Evolutionary conservation across 1,284 basidiomycete genomes (phyloP).

Genomic region (Sphagnurus paluster): DNA sequence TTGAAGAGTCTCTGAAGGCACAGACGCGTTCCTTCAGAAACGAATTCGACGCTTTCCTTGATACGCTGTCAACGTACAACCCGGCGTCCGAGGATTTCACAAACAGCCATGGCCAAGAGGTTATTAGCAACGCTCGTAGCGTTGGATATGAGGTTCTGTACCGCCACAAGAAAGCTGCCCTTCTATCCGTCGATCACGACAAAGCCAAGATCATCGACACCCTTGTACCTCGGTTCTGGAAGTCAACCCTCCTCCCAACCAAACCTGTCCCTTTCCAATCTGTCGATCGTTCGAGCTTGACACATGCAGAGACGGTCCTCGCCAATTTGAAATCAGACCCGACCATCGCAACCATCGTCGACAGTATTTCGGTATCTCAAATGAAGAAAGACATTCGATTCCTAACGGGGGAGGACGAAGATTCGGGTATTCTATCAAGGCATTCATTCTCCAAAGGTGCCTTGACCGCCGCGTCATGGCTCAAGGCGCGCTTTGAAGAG

Average conservation of each 20-base stretch:
- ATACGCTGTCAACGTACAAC: conserved; percentile 20
- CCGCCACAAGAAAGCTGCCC: conserved; percentile 38
- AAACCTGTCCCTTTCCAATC: conserved; percentile 47
- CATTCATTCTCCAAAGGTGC: conserved; percentile 79
- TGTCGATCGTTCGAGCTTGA: conserved; percentile 50
- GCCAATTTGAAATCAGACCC: conserved; percentile 56
- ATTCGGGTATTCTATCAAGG: conserved; percentile 66
- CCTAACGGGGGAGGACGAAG: conserved; percentile 77
- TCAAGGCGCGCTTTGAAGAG: conserved; percentile 67
- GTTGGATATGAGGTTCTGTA: conserved; percentile 37
- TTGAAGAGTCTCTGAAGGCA: conserved; percentile 43
- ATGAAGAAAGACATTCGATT: conserved; percentile 74
- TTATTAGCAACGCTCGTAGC: conserved; percentile 26
- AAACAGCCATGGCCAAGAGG: conserved; percentile 26
- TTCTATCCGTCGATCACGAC: conserved; percentile 43
- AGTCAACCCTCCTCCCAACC: conserved; percentile 50
- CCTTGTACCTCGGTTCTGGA: conserved; percentile 63
- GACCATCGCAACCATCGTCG: conserved; percentile 59
- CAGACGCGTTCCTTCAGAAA: conserved; percentile 22
- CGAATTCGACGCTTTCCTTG: conserved; percentile 18
- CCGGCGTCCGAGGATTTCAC: conserved; percentile 20
- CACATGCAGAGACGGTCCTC: conserved; percentile 51
- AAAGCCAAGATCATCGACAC: conserved; percentile 44
- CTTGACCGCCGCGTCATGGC: conserved; percentile 71
- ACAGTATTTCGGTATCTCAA: conserved; percentile 59